These are phyloP conservation scores for Eucalyptus curtisii DNA, from an alignment of 345 rosid species.

Conservation along the genomic window DNA sequence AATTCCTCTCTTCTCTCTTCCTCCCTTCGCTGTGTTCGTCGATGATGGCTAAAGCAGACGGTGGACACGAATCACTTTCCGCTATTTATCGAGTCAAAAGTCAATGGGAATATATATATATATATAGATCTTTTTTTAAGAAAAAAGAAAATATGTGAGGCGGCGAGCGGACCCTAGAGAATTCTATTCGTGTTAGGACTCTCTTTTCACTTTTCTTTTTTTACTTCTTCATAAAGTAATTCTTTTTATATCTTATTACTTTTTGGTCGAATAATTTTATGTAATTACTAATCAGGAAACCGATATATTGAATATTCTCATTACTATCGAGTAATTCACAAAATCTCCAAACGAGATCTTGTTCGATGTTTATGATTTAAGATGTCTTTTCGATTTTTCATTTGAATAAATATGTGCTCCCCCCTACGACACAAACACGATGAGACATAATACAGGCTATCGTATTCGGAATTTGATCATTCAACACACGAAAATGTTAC, in stretches of 20 bases:
- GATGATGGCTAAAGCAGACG: neutral
- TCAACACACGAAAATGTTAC: fast-evolving
- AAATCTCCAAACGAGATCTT: too few relatives aligned
- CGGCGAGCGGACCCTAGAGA: neutral
- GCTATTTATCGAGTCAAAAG: neutral
- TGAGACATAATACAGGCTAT: neutral
- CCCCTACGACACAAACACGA: neutral
- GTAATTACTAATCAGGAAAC: neutral
- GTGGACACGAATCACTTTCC: fast-evolving
- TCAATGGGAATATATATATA: neutral
- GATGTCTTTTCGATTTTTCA: neutral
- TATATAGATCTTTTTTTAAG: too few relatives aligned
- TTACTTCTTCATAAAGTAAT: neutral
- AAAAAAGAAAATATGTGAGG: too few relatives aligned
- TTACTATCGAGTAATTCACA: neutral
- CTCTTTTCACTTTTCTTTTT: neutral
- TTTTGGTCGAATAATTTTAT: neutral
- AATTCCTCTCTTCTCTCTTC: neutral
- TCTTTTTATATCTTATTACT: neutral
- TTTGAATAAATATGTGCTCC: neutral
- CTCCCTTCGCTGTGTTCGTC: neutral
- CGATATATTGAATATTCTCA: neutral
- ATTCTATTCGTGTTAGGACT: neutral
- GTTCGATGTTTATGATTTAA: neutral
- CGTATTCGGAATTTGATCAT: neutral